phyloP scores from a whole-genome alignment of 257 asterid species.

The Coffea eugenioides region DNA sequence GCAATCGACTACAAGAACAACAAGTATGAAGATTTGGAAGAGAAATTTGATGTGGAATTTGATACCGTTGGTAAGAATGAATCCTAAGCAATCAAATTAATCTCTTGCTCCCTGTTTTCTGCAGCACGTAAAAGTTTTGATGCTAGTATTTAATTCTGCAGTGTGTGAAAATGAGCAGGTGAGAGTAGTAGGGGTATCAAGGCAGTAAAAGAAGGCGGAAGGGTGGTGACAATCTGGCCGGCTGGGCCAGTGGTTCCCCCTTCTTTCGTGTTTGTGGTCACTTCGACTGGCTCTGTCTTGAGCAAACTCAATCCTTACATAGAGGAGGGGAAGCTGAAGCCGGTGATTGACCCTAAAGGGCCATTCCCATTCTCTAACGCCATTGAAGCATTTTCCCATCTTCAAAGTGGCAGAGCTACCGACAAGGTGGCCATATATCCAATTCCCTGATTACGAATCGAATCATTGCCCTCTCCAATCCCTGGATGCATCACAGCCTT shows the following conservation, averaged over 20 bases:
- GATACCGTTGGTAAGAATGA: constrained; percentile 69
- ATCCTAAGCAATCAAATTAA: not conserved
- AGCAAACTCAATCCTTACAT: constrained; percentile 69
- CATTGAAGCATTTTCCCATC: constrained; percentile 66
- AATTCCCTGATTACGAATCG: constrained; percentile 41
- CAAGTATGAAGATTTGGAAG: constrained; percentile 58
- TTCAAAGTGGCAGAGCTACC: constrained; percentile 62
- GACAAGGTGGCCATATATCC: constrained; percentile 80
- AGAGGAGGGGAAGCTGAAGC: constrained; percentile 67
- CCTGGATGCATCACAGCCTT: no score
- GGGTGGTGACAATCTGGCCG: constrained; percentile 42
- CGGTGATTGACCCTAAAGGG: constrained; percentile 63
- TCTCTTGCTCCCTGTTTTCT: not conserved
- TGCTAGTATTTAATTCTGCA: no score
- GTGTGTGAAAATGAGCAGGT: constrained; percentile 36
- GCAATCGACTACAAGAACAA: constrained; percentile 82
- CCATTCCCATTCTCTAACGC: constrained; percentile 72
- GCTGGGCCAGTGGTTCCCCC: constrained; percentile 64
- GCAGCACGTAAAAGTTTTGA: no score
- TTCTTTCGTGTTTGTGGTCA: constrained; percentile 58
- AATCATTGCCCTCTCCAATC: not conserved
- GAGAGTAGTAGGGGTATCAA: constrained; percentile 64
- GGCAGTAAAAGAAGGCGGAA: constrained; percentile 80
- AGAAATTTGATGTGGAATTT: constrained; percentile 71
- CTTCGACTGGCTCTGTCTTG: constrained; percentile 55